Conservation (phyloP, 2,329 filamentous ascomycete species). For the Ceratocystis papillata region DNA sequence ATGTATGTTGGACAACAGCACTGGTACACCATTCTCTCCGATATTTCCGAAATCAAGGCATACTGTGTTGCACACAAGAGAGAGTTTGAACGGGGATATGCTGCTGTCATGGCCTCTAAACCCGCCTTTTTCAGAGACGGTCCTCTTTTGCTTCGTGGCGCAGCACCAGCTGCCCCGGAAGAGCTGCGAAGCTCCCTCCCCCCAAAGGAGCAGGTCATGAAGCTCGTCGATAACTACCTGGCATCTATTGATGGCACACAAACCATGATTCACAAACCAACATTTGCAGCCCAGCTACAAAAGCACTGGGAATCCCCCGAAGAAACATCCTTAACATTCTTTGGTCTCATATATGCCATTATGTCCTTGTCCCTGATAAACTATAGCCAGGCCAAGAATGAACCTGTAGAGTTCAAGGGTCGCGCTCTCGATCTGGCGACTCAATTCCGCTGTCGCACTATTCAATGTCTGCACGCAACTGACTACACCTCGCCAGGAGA, state of each 20-base stretch:
- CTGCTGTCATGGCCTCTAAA: slow-evolving; percentile 61
- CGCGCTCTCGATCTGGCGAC: slow-evolving; percentile 48
- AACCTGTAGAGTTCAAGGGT: slow-evolving; percentile 68
- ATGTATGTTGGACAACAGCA: slow-evolving; percentile 75
- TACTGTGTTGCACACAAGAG: slow-evolving; percentile 82
- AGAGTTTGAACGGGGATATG: slow-evolving; percentile 71
- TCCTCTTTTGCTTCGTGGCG: slow-evolving; percentile 69
- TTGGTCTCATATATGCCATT: slow-evolving; percentile 65
- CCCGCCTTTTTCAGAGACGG: slow-evolving; percentile 50
- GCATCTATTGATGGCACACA: slow-evolving; percentile 64
- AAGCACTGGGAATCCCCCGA: slow-evolving; percentile 60
- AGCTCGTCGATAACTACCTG: slow-evolving; percentile 81
- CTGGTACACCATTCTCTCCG: slow-evolving; percentile 68
- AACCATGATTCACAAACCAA: slow-evolving; percentile 70
- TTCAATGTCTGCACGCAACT: slow-evolving; percentile 64
- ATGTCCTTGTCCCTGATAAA: slow-evolving; percentile 68
- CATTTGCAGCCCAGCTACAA: slow-evolving; percentile 64
- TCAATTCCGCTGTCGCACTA: slow-evolving; percentile 59
- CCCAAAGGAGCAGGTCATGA: slow-evolving; percentile 68
- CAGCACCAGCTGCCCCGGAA: slow-evolving; percentile 56
- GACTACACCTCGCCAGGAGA: slow-evolving; percentile 67
- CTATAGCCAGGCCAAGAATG: slow-evolving; percentile 68
- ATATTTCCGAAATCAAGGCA: slow-evolving; percentile 86
- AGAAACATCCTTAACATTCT: slow-evolving; percentile 65
- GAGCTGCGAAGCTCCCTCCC: slow-evolving; percentile 75